A percentile compares a stretch with the other conserved stretches of the same genome.
phyloP scores from a whole-genome alignment of 1,284 basidiomycete species.

The Leccinum subspadiceum region DNA sequence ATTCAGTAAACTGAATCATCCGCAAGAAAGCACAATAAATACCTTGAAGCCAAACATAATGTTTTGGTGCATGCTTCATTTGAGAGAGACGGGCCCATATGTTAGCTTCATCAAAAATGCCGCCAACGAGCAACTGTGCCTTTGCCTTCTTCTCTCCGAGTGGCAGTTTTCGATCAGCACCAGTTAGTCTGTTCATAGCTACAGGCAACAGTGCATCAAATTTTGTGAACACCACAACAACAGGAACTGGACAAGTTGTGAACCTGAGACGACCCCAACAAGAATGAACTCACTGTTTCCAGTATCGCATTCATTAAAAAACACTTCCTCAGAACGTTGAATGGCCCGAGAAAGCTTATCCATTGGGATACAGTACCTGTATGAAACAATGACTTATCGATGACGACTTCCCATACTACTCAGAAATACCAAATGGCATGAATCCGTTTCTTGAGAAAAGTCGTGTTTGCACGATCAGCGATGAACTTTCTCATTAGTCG shows the following conservation, averaged over 20 bases:
- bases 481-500: neutral
- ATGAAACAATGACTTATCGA: neutral
- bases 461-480: neutral
- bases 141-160: neutral
- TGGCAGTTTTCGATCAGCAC: neutral
- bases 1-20: neutral
- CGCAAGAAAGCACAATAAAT: neutral
- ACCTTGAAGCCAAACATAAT: neutral
- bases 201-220: neutral
- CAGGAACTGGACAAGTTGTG: neutral
- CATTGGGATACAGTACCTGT: neutral
- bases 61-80: neutral
- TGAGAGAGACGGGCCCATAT: neutral
- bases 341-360: neutral
- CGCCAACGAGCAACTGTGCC: neutral
- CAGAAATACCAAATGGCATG: neutral
- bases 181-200: neutral
- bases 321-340: neutral
- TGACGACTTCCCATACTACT: neutral
- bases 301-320: neutral
- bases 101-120: neutral
- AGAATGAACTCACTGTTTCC: neutral
- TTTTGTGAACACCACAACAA: neutral
- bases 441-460: neutral
- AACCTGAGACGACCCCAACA: neutral